Percentiles rank a stretch among this genome's conserved stretches.
Conservation (phyloP, 2,329 filamentous ascomycete species). For the Aspergillus ustus region DNA sequence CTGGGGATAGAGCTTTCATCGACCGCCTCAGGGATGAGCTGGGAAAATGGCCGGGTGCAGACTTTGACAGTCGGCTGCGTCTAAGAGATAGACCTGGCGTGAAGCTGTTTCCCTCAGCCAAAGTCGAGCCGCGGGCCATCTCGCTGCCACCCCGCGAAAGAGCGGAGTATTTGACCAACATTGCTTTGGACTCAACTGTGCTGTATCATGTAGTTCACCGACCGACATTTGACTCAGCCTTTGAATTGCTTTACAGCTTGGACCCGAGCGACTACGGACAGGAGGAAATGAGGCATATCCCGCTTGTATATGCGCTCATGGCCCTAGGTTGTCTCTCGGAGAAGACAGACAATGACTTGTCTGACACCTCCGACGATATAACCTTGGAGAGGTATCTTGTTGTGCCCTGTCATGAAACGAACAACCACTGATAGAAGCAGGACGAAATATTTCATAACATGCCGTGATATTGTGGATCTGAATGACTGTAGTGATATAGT, state of each 20-base stretch:
- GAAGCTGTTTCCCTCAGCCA: slow-evolving; percentile 1
- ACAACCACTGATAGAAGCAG: background rate
- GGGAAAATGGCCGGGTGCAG: slow-evolving; percentile 9
- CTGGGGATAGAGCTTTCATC: slow-evolving; percentile 10
- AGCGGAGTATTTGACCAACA: background rate
- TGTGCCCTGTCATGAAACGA: background rate
- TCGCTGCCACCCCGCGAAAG: background rate
- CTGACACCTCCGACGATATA: background rate
- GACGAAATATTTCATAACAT: slow-evolving; percentile 13
- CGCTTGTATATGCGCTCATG: slow-evolving; percentile 18
- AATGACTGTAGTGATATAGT: slow-evolving; percentile 16
- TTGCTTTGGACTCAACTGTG: slow-evolving; percentile 15
- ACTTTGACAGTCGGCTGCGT: slow-evolving; percentile 9
- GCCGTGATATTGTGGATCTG: slow-evolving; percentile 12
- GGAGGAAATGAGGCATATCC: slow-evolving; percentile 9
- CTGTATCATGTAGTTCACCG: slow-evolving; percentile 17
- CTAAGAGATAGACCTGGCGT: slow-evolving; percentile 5
- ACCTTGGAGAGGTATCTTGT: slow-evolving; percentile 5
- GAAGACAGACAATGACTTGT: background rate
- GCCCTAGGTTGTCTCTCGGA: slow-evolving; percentile 14
- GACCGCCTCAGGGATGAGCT: slow-evolving; percentile 15
- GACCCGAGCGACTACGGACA: slow-evolving; percentile 11
- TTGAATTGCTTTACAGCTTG: slow-evolving; percentile 16
- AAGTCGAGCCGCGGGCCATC: background rate
- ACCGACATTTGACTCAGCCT: slow-evolving; percentile 12